Base-by-base conservation (phyloP, 306 rosid species). In the Notholithocarpus densiflorus region DNA sequence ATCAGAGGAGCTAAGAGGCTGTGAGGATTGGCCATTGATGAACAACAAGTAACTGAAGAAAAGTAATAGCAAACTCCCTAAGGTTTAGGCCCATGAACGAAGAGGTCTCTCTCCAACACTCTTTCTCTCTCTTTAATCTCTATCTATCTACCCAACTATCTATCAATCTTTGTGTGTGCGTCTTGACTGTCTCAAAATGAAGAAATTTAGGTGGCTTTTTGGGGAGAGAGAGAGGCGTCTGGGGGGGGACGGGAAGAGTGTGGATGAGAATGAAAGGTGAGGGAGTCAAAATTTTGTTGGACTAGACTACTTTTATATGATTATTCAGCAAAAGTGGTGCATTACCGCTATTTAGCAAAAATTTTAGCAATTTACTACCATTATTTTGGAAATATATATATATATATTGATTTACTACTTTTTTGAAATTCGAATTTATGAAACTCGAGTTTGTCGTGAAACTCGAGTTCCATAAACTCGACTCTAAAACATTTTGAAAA, bases 1-100 rank as follows among this genome's bases (percentile, higher is more conserved):
- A 84, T 89, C 75, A 88, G 52, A 61, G 90, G 69, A 78, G 72
- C 5, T 70, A 60, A 79, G 82, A 32, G 52, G 13, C 52, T 34
- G 65, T 72, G 77, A 71, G 80, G 29, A 59, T 29, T 79, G 31
- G 90, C 92, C 94, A 89, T 91, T 84, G 90, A 81, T 57, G 70
- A 56, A 32, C 55, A 23, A 53, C 48, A n/a, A 54, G 10, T 12
- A 48, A 10, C 2, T 40, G 84, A 76, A n/a, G 54, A 82, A 80
- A 21, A 70, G 5, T 11, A 68, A 20, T 40, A 66, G 9, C 72
- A 18, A 66, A 66, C 24, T 66, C 51, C 24, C 71, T 2, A 64
- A 43, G 82, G 87, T 77, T 66, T 80, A 85, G 73, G 89, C 97
- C 96, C 97, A 90, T 90, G 87, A 89, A 92, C 81, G 77, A 81